Evolutionary conservation across 2,329 filamentous ascomycete species (phyloP), one percentile per base, ranked within the genome.

Genomic region (Zasmidium citrigriseum): DNA sequence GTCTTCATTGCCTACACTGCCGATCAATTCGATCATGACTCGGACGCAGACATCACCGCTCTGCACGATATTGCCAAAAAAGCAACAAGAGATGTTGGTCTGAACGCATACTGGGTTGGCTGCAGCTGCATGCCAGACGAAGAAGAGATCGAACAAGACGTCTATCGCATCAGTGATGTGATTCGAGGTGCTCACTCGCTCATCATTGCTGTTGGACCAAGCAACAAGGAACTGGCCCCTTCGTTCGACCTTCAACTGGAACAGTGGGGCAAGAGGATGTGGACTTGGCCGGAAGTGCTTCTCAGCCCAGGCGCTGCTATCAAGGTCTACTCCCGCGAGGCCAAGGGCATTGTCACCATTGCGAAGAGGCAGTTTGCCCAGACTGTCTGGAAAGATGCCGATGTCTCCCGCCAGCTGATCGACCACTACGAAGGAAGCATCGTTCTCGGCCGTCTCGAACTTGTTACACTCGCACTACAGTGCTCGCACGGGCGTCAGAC

Each of bases 131-230:
- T 69, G 3, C 60, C 75, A 9, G 70, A 78, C 63, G 76, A 80
- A n/a, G 47, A 50, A 2, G 47, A 57, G 48, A 51, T 52, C 29
- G 54, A 57, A 29, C 24, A 61, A 24, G 59, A 73, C 63, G 75
- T 80, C 1, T 79, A 78, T 54, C 71, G 75, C 5, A 80, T 80
- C 46, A 76, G 77, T 56, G 78, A 81, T 56, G 73, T 80, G 3
- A 74, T 79, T 5, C 73, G 78, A 12, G 75, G 73, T 4, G 75
- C 78, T 1, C 69, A 75, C 14, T 75, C 73, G 1, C 64, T 81
- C 20, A 72, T 75, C 12, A 77, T 81, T 20, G 75, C 74, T 1
- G 74, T 80, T 2, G 75, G 75, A 2, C 68, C 62, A 20, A 70
- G 68, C 22, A 53, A 70, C 18, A 29, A 44, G 18, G 34, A 41